phyloP scores from a whole-genome alignment of 2,329 filamentous ascomycete species.

The Verticillium nonalfalfae region DNA sequence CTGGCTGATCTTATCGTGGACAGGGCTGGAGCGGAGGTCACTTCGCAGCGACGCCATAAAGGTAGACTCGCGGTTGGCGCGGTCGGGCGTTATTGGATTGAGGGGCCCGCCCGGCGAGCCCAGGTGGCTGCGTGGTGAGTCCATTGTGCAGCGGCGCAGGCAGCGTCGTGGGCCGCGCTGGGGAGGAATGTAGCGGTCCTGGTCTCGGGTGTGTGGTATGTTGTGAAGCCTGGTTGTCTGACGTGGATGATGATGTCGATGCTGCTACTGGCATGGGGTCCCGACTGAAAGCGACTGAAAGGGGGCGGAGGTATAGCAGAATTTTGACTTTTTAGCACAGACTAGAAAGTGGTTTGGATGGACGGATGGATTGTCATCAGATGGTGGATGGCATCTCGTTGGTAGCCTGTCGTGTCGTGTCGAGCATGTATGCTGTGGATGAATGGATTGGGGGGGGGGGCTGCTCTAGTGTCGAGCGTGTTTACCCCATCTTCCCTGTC shows the following conservation, averaged over 20 bases:
- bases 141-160: constrained; percentile 24
- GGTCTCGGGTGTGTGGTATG: neutral
- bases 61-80: constrained; percentile 44
- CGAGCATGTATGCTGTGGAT: neutral
- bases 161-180: neutral
- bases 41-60: constrained; percentile 26
- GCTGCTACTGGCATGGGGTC: neutral
- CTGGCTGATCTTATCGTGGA: constrained; percentile 63
- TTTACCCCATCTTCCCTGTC: neutral
- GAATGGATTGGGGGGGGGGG: neutral
- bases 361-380: neutral
- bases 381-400: neutral
- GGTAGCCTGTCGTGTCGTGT: neutral
- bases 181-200: neutral
- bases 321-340: neutral
- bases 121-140: constrained; percentile 38
- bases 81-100: constrained; percentile 56
- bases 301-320: too few species aligned
- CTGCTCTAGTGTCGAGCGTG: neutral
- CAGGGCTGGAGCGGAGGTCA: constrained; percentile 50
- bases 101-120: constrained; percentile 52
- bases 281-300: neutral
- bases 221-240: neutral
- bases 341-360: neutral
- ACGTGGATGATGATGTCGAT: neutral